Conservation (phyloP, 1,139 yeast genomes). For the Scheffersomyces quercinus region DNA sequence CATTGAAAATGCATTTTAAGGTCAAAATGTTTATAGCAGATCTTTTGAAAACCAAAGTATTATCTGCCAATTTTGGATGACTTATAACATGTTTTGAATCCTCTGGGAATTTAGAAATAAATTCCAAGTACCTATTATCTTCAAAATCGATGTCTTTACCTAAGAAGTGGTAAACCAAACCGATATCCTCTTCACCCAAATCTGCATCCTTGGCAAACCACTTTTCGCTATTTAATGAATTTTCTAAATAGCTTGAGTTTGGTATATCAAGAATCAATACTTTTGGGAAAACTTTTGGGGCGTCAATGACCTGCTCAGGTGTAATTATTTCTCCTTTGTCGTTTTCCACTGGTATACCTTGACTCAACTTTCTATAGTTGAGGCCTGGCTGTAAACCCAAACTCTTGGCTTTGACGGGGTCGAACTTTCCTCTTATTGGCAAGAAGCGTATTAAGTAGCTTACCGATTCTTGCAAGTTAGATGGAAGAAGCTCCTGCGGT, state of each 20-base stretch:
- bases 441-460: slow-evolving; percentile 66
- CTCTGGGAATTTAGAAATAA: slow-evolving; percentile 50
- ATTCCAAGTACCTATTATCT: slow-evolving; percentile 42
- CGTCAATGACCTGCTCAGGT: slow-evolving; percentile 76
- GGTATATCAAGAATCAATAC: slow-evolving; percentile 79
- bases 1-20: slow-evolving; percentile 55
- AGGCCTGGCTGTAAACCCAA: slow-evolving; percentile 73
- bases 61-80: slow-evolving; percentile 63
- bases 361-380: slow-evolving; percentile 56
- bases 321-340: slow-evolving; percentile 58
- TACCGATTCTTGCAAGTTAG: slow-evolving; percentile 29
- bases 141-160: slow-evolving; percentile 62
- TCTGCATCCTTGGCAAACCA: slow-evolving; percentile 25
- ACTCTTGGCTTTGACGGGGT: slow-evolving; percentile 60
- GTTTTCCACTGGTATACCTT: slow-evolving; percentile 58
- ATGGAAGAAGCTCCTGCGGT: slow-evolving; percentile 17
- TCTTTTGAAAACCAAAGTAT: slow-evolving; percentile 58
- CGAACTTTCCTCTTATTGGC: slow-evolving; percentile 78
- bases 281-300: slow-evolving; percentile 57
- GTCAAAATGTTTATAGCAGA: slow-evolving; percentile 56
- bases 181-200: slow-evolving; percentile 39
- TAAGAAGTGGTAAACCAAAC: slow-evolving; percentile 71
- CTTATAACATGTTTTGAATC: slow-evolving; percentile 65
- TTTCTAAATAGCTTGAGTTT: slow-evolving; percentile 45
- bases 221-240: slow-evolving; percentile 35